These are phyloP conservation scores for Hymenoscyphus repandus DNA, from an alignment of 2,329 filamentous ascomycete species.

Conservation along the genomic window DNA sequence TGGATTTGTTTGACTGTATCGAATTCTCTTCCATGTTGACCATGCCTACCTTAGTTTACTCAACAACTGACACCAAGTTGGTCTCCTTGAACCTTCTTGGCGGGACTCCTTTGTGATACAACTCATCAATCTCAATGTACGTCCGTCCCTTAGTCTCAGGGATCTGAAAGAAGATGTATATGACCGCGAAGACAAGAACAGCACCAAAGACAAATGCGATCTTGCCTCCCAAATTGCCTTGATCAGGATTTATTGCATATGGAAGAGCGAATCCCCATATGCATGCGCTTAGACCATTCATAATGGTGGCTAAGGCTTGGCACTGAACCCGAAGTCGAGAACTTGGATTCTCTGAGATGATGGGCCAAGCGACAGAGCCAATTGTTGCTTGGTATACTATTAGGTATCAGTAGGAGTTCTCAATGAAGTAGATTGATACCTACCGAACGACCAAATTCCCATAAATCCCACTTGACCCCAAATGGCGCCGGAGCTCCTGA, in stretches of 20 bases:
- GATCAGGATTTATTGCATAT: slow-evolving; percentile 32
- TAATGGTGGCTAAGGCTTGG: slow-evolving; percentile 6
- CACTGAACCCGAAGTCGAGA: slow-evolving; percentile 33
- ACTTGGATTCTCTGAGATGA: slow-evolving; percentile 39
- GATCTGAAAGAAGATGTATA: slow-evolving; percentile 51
- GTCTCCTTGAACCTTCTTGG: slow-evolving; percentile 21
- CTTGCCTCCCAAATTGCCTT: slow-evolving; percentile 32
- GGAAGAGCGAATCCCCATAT: slow-evolving; percentile 8
- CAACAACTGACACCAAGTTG: background rate
- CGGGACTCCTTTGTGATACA: slow-evolving; percentile 51
- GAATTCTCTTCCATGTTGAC: no score
- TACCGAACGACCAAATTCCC: slow-evolving; percentile 5
- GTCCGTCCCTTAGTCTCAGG: slow-evolving; percentile 75
- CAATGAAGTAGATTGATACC: background rate
- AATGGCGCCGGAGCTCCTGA: background rate
- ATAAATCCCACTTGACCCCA: slow-evolving; percentile 12
- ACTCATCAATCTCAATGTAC: slow-evolving; percentile 76
- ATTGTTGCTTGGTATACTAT: slow-evolving; percentile 10
- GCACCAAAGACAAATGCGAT: slow-evolving; percentile 33
- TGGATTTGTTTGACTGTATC: no score
- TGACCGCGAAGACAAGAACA: slow-evolving; percentile 18
- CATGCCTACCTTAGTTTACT: no score
- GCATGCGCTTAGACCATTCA: slow-evolving; percentile 4
- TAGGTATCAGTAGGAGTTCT: background rate
- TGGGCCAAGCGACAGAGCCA: slow-evolving; percentile 36